Evolutionary conservation across 345 rosid species (phyloP).

Genomic region (Citrus maxima): DNA sequence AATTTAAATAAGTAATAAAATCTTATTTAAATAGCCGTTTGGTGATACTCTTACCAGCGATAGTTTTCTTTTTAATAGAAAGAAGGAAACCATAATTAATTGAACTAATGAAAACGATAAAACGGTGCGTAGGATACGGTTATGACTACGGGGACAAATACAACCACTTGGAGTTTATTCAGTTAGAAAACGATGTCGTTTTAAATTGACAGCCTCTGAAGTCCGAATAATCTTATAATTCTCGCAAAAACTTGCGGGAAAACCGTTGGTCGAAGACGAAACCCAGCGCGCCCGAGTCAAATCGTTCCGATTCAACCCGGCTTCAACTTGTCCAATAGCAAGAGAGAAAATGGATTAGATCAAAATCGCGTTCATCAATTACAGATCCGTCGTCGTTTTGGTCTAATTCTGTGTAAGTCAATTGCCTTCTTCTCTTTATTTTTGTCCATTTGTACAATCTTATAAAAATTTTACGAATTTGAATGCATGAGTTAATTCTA

Average conservation of each 20-base stretch:
- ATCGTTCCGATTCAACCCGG: not conserved
- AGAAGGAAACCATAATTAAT: too few relatives aligned
- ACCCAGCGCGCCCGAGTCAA: not conserved
- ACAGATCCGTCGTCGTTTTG: not conserved
- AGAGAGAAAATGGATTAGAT: not conserved
- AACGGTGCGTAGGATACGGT: not conserved
- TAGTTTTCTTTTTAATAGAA: too few relatives aligned
- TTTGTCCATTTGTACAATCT: not conserved
- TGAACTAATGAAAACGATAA: too few relatives aligned
- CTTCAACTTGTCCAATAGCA: not conserved
- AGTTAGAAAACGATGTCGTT: not conserved
- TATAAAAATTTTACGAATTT: not conserved
- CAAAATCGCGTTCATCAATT: not conserved
- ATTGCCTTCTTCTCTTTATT: not conserved
- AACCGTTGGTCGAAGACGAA: not conserved
- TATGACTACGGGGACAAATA: too few relatives aligned
- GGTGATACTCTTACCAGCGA: too few relatives aligned
- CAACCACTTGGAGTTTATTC: not conserved
- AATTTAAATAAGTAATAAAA: too few relatives aligned
- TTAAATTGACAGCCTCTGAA: not conserved
- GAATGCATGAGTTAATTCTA: not conserved
- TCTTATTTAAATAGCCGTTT: too few relatives aligned
- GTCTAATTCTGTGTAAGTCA: conserved; percentile 1
- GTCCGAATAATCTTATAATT: not conserved
- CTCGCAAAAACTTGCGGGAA: not conserved